These are phyloP conservation scores for Ceratobasidium sp. DNA, from an alignment of 1,284 basidiomycete genomes.

Conservation along the genomic window DNA sequence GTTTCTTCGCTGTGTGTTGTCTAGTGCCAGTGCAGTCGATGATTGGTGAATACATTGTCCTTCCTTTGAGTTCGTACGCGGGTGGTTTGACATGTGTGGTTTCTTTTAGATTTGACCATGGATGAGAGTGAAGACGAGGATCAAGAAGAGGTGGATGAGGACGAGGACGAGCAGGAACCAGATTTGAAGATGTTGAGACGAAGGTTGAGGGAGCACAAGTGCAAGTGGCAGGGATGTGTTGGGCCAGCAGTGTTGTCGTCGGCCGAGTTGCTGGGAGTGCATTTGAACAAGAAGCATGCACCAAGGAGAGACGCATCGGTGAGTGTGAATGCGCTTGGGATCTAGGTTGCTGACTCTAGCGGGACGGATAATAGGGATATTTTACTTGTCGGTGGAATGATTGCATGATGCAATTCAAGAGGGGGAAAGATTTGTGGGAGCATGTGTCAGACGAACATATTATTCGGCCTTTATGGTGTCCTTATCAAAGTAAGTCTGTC, in stretches of 20 bases:
- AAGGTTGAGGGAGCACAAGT: slow-evolving; percentile 17
- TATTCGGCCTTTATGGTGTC: slow-evolving; percentile 13
- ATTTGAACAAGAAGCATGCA: slow-evolving; percentile 29
- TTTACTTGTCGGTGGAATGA: slow-evolving; percentile 24
- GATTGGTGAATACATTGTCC: slow-evolving; percentile 42
- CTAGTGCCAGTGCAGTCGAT: slow-evolving; percentile 19
- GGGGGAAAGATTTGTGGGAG: slow-evolving; percentile 21
- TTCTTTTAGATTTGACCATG: slow-evolving; percentile 12
- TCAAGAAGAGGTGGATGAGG: slow-evolving; percentile 9
- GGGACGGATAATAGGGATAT: not conserved
- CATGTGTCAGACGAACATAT: slow-evolving; percentile 33
- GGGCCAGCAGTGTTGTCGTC: slow-evolving; percentile 33
- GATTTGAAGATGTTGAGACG: slow-evolving; percentile 36
- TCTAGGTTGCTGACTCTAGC: not conserved
- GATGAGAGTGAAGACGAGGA: not conserved
- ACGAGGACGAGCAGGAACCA: slow-evolving; percentile 1
- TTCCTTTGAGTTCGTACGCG: not conserved
- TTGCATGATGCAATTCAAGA: slow-evolving; percentile 14
- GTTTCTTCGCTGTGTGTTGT: not conserved
- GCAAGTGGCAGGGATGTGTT: slow-evolving; percentile 37
- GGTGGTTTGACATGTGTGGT: slow-evolving; percentile 7
- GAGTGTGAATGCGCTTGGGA: not conserved
- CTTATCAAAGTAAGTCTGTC: slow-evolving; percentile 23
- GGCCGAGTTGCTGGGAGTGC: slow-evolving; percentile 27
- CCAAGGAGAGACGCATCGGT: not conserved